Evolutionary conservation across 2,329 filamentous ascomycete species (phyloP).

Genomic region (Parastagonospora nodorum): DNA sequence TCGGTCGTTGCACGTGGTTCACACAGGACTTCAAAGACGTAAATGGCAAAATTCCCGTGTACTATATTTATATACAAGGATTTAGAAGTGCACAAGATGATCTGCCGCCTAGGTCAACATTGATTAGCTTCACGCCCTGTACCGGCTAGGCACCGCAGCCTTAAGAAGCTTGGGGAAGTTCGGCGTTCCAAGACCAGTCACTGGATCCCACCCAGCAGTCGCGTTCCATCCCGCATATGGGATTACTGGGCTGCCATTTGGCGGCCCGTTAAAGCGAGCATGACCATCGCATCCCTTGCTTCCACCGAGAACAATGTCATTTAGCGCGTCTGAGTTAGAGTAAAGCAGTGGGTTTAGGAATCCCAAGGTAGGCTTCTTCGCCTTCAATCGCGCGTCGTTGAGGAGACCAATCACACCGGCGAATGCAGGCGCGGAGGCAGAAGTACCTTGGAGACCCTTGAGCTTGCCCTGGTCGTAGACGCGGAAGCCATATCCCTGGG

Average conservation of each 20-base stretch:
- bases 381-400: slow-evolving; percentile 62
- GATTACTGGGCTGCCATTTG: slow-evolving; percentile 39
- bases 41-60: too few species aligned
- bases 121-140: slow-evolving; percentile 18
- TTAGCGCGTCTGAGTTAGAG: slow-evolving; percentile 52
- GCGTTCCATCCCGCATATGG: slow-evolving; percentile 39
- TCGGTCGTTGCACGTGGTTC: too few species aligned
- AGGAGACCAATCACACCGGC: slow-evolving; percentile 63
- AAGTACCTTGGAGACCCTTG: slow-evolving; percentile 49
- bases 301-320: slow-evolving; percentile 49
- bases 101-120: neutral
- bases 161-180: slow-evolving; percentile 38
- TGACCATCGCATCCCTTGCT: slow-evolving; percentile 45
- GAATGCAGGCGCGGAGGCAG: slow-evolving; percentile 62
- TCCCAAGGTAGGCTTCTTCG: slow-evolving; percentile 57
- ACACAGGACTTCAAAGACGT: too few species aligned
- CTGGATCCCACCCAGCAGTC: slow-evolving; percentile 43
- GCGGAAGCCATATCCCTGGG: slow-evolving; percentile 53
- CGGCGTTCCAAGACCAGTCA: slow-evolving; percentile 38
- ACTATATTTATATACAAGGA: too few species aligned
- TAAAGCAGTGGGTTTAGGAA: slow-evolving; percentile 67
- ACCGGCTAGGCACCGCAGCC: slow-evolving; percentile 29
- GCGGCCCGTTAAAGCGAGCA: slow-evolving; percentile 26
- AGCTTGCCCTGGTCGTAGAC: slow-evolving; percentile 49
- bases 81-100: neutral